Conservation (phyloP, 2,329 filamentous ascomycete species). For the Diatrype stigma region DNA sequence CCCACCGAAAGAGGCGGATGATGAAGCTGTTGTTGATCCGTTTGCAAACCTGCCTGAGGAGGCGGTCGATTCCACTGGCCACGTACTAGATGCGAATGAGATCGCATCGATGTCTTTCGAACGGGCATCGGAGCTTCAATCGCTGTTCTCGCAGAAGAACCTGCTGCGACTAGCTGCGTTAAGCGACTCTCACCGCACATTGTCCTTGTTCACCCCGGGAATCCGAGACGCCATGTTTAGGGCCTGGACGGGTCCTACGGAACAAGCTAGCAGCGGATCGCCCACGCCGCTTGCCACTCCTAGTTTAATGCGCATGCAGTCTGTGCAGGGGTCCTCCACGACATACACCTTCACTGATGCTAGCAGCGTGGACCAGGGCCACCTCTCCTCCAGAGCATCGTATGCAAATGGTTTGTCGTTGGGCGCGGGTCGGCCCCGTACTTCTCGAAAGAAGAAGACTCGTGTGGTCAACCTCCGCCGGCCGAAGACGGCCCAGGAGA, state of each 20-base stretch:
- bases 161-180: slow-evolving; percentile 76
- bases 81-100: slow-evolving; percentile 69
- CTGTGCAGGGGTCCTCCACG: slow-evolving; percentile 53
- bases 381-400: slow-evolving; percentile 65
- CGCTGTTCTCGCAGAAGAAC: slow-evolving; percentile 94
- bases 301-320: slow-evolving; percentile 59
- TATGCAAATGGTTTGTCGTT: slow-evolving; percentile 59
- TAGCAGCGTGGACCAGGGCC: slow-evolving; percentile 59
- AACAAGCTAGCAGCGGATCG: slow-evolving; percentile 57
- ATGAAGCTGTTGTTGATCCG: slow-evolving; percentile 70
- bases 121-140: slow-evolving; percentile 74
- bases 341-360: slow-evolving; percentile 73
- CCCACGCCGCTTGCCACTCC: slow-evolving; percentile 47
- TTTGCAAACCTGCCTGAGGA: slow-evolving; percentile 76
- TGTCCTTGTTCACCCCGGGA: slow-evolving; percentile 88
- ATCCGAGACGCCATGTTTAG: slow-evolving; percentile 87
- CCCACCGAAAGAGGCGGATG: slow-evolving; percentile 40
- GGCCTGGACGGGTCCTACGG: slow-evolving; percentile 79
- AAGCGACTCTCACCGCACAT: slow-evolving; percentile 81
- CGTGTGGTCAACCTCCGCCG: slow-evolving; percentile 77
- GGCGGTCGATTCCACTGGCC: slow-evolving; percentile 75
- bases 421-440: slow-evolving; percentile 55
- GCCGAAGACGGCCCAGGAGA: slow-evolving; percentile 48
- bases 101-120: slow-evolving; percentile 77
- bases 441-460: slow-evolving; percentile 74